A percentile compares a stretch with the other conserved stretches of the same genome.
Conservation (phyloP, 768 basidiomycete species). For the Suillus discolor region DNA sequence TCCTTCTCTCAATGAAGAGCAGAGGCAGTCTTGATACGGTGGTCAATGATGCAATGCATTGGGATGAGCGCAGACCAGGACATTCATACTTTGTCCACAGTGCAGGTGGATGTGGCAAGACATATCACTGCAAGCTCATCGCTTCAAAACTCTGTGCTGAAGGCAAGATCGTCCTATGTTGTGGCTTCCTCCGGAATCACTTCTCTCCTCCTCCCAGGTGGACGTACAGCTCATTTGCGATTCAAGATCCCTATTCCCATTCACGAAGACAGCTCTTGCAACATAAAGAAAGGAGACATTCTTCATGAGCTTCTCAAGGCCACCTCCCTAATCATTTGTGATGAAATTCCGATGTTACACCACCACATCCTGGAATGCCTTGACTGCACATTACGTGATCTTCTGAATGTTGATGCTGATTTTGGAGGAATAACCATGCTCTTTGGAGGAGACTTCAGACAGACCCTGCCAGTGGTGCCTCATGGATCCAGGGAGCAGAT, state of each 20-base stretch:
- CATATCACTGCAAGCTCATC: conserved; percentile 36
- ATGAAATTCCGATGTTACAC: conserved; percentile 33
- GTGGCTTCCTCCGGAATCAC: conserved; percentile 55
- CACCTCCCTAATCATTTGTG: too few relatives aligned
- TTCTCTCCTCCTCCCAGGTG: conserved; percentile 43
- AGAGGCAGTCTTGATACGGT: conserved; percentile 30
- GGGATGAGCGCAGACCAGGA: conserved; percentile 8
- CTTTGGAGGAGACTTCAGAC: conserved; percentile 53
- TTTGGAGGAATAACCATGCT: conserved; percentile 44
- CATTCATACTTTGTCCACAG: conserved; percentile 43
- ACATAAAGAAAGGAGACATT: conserved; percentile 18
- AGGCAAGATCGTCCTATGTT: conserved; percentile 43
- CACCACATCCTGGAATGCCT: conserved; percentile 40
- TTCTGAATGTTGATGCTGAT: conserved; percentile 27
- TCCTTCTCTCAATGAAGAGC: conserved; percentile 30
- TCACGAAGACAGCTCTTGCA: conserved; percentile 31
- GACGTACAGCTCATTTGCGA: conserved; percentile 46
- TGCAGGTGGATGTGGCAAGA: conserved; percentile 48
- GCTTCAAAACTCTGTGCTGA: conserved; percentile 28
- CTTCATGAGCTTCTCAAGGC: too few relatives aligned
- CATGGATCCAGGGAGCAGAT: conserved; percentile 41
- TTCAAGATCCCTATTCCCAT: conserved; percentile 49
- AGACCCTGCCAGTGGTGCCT: conserved; percentile 46
- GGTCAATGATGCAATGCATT: conserved; percentile 24
- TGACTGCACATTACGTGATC: conserved; percentile 39